Conservation (phyloP, 192 early-diverging fungal species). For the Polychytrium aggregatum region DNA sequence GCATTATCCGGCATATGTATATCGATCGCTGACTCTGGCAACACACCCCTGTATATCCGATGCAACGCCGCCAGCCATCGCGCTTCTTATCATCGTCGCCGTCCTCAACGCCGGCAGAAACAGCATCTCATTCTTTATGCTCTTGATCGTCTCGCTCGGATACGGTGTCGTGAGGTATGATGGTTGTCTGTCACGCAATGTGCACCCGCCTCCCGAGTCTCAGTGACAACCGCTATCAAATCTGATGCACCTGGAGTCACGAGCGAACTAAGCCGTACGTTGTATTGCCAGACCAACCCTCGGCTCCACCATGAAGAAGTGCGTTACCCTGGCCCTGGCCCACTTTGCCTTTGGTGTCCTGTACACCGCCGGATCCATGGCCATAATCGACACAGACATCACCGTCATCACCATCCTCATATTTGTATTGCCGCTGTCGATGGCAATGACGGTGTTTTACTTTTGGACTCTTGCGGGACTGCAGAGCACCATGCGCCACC, state of each 20-base stretch:
- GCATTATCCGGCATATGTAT: no score
- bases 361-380: constrained; percentile 72
- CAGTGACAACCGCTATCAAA: no score
- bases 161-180: constrained; percentile 88
- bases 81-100: constrained; percentile 62
- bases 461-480: constrained; percentile 77
- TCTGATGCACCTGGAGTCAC: no score
- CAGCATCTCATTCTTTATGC: constrained; percentile 91
- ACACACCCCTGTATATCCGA: neutral
- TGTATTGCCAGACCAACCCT: constrained; percentile 63
- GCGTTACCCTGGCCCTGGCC: constrained; percentile 57
- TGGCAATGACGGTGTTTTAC: constrained; percentile 89
- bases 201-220: no score
- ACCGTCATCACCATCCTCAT: constrained; percentile 60
- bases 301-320: constrained; percentile 80
- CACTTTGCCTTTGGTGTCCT: constrained; percentile 85
- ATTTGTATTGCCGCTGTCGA: constrained; percentile 75
- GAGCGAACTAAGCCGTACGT: no score
- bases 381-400: constrained; percentile 51
- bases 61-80: constrained; percentile 22
- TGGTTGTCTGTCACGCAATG: no score
- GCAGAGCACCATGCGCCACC: constrained; percentile 52
- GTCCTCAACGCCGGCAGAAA: constrained; percentile 81
- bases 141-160: constrained; percentile 88
- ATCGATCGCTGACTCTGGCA: constrained; percentile 1